Conservation (phyloP, 352 stramenopile genomes). For the Hyaloperonospora brassicae region DNA sequence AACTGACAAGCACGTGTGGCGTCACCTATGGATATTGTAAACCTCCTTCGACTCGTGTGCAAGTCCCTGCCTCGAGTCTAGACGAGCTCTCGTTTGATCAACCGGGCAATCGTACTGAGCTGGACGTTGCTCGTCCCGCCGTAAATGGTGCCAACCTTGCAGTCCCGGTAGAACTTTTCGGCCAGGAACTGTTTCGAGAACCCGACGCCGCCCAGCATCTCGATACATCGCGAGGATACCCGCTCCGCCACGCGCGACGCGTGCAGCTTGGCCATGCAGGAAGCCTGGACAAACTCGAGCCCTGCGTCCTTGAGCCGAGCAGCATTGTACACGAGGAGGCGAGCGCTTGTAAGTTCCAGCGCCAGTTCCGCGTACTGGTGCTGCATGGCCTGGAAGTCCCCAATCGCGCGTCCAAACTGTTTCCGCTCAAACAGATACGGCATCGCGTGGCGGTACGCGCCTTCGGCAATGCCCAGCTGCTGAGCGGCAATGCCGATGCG, state of each 20-base stretch:
- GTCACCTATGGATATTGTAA: too few relatives aligned
- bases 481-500: conserved; percentile 94
- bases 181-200: conserved; percentile 87
- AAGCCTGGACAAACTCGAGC: conserved; percentile 88
- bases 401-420: conserved; percentile 89
- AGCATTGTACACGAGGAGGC: conserved; percentile 89
- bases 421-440: conserved; percentile 90
- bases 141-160: conserved; percentile 93
- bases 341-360: conserved; percentile 84
- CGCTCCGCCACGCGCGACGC: conserved; percentile 88
- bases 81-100: conserved; percentile 61
- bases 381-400: conserved; percentile 91
- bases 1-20: too few relatives aligned
- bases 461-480: conserved; percentile 91
- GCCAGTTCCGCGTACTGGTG: conserved; percentile 90
- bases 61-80: conserved; percentile 3
- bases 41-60: not conserved
- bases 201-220: conserved; percentile 88
- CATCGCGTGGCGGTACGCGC: conserved; percentile 86
- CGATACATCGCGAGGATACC: conserved; percentile 87
- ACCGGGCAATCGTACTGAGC: conserved; percentile 81
- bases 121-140: conserved; percentile 93
- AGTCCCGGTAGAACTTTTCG: conserved; percentile 94
- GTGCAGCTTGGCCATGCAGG: conserved; percentile 91
- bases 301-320: conserved; percentile 87